Evolutionary conservation across 2,329 filamentous ascomycete species (phyloP).

Genomic region (Aureobasidium uvarum): DNA sequence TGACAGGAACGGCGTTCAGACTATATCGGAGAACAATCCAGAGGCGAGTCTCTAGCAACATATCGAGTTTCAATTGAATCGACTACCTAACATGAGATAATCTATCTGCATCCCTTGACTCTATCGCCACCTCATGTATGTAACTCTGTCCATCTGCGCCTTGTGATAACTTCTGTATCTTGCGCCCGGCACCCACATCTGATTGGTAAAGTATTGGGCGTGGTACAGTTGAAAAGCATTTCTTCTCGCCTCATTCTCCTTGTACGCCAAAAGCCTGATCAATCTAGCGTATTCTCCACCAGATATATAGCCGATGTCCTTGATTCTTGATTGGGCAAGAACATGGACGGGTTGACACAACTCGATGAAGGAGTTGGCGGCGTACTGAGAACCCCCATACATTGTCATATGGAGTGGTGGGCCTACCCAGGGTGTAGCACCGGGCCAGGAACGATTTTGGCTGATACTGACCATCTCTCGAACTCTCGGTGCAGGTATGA

Average conservation of each 20-base stretch:
- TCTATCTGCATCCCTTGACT: not conserved
- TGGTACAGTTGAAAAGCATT: not conserved
- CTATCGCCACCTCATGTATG: not conserved
- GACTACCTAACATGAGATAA: not conserved
- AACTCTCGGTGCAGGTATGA: not conserved
- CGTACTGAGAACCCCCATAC: not conserved
- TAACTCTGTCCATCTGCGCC: not conserved
- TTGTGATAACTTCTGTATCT: not conserved
- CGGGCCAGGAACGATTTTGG: not conserved
- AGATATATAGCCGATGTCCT: not conserved
- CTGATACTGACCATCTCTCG: not conserved
- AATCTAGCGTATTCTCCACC: not conserved
- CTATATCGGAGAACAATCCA: too few species aligned
- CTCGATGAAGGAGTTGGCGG: not conserved
- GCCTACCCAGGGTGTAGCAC: not conserved
- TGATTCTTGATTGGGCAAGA: not conserved
- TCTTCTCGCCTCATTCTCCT: not conserved
- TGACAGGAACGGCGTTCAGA: too few species aligned
- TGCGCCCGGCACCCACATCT: not conserved
- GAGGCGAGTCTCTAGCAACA: too few species aligned
- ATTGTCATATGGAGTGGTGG: not conserved
- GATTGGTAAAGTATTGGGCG: not conserved
- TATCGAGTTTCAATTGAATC: too few species aligned
- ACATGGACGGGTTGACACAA: not conserved
- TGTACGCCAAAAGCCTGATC: not conserved